Evolutionary conservation across 2,329 filamentous ascomycete species (phyloP).

Genomic region (Nothomitra cinnamomea): DNA sequence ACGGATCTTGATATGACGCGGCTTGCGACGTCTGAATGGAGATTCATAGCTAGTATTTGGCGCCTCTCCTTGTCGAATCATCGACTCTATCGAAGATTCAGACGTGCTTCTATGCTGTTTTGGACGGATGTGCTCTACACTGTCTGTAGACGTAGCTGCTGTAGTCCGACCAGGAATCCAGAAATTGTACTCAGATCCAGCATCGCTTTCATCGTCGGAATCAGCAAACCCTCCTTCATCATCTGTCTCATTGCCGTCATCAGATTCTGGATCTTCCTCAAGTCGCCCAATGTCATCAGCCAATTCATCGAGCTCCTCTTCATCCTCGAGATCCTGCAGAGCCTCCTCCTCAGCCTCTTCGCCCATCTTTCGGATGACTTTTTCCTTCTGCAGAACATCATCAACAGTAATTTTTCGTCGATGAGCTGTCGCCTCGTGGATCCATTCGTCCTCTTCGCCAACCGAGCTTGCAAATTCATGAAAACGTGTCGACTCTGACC

Average conservation of each 20-base stretch:
- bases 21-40: background rate
- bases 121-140: slow-evolving; percentile 30
- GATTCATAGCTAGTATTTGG: background rate
- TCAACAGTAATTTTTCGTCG: slow-evolving; percentile 65
- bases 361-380: slow-evolving; percentile 66
- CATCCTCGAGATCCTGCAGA: slow-evolving; percentile 52
- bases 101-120: slow-evolving; percentile 34
- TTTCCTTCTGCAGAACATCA: slow-evolving; percentile 82
- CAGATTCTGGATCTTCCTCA: slow-evolving; percentile 28
- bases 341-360: slow-evolving; percentile 88
- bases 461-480: slow-evolving; percentile 83
- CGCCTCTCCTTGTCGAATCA: background rate
- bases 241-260: slow-evolving; percentile 50
- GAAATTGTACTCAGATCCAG: slow-evolving; percentile 46
- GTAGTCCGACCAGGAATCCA: slow-evolving; percentile 37
- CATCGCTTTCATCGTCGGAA: slow-evolving; percentile 50
- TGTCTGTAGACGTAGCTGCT: slow-evolving; percentile 34
- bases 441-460: slow-evolving; percentile 80
- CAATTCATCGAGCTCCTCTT: slow-evolving; percentile 32
- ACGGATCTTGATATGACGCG: slow-evolving; percentile 35
- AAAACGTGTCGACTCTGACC: slow-evolving; percentile 40
- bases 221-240: slow-evolving; percentile 55
- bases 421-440: slow-evolving; percentile 48
- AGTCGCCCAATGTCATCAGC: slow-evolving; percentile 33
- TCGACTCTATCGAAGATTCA: slow-evolving; percentile 42